Evolutionary conservation across 352 stramenopile genomes (phyloP), one percentile per base, ranked within the genome.

Genomic region (Pythium phragmitis): DNA sequence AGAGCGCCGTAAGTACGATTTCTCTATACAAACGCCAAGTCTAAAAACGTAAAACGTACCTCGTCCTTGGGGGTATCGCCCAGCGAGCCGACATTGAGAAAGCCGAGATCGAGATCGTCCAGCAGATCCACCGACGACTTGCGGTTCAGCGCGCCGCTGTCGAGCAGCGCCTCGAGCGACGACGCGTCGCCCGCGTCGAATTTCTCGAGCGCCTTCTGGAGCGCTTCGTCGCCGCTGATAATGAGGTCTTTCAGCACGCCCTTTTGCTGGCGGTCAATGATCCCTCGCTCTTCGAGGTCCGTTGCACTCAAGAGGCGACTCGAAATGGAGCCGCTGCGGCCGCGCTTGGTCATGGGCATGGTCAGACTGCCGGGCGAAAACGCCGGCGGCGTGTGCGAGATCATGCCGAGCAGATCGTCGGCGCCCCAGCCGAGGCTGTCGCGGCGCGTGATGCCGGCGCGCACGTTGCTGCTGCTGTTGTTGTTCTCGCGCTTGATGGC

Each of bases 201-300:
- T 26, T 92, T 93, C 70, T 97, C 89, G 9, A 97, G 69, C 16
- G 88, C 89, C 62, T 92, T 89, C 56, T 96, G 89, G 65, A 97
- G 66, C 50, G 90, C 84, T 67, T 94, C 84, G 53, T 97, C 89
- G 51, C 89, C 89, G 49, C 87, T 96, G 57, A 97, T 97, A 69
- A 97, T 97, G 37, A 97, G 65, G 63, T 97, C 89, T 81, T 97
- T 97, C 3, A 97, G 69, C 33, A 96, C 85, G 17, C 89, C 89
- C 69, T 97, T 97, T 65, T 97, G 89, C 42, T 91, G 90, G 54
- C 88, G 72, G 65, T 96, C 89, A 60, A 97, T 97, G 45, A 96
- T 81, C 11, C 89, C 89, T 49, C 88, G 88, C 63, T 96, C 89
- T 66, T 97, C 89, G 21, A 97, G 65, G 46, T 97, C 89, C 5